Percentiles rank a stretch among this genome's conserved stretches.
Evolutionary conservation across 305 asterid species (phyloP).

Genomic region (Fraxinus baroniana): DNA sequence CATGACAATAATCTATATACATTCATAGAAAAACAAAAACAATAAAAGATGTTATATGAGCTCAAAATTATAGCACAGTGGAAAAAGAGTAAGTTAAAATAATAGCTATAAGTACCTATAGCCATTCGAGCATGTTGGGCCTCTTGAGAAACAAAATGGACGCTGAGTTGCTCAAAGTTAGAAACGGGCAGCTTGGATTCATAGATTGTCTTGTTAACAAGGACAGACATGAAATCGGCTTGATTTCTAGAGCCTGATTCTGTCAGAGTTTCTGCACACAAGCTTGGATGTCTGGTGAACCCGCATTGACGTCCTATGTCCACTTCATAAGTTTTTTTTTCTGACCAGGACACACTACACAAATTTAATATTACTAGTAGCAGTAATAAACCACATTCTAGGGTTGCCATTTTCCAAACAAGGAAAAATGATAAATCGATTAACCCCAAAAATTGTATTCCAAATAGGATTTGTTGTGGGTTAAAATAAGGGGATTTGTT

Average conservation of each 20-base stretch:
- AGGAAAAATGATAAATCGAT: neutral
- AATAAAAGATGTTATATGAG: neutral
- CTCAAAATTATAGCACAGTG: neutral
- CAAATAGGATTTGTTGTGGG: neutral
- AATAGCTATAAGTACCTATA: slow-evolving; percentile 33
- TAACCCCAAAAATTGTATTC: neutral
- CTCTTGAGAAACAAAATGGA: slow-evolving; percentile 48
- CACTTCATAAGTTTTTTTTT: slow-evolving; percentile 1
- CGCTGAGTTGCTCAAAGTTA: slow-evolving; percentile 38
- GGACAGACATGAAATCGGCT: slow-evolving; percentile 37
- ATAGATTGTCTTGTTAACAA: slow-evolving; percentile 47
- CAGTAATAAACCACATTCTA: slow-evolving; percentile 17
- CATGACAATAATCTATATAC: slow-evolving; percentile 31
- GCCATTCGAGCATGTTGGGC: slow-evolving; percentile 45
- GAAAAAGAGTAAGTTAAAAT: neutral
- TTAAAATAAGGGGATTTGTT: neutral
- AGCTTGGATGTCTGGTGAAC: slow-evolving; percentile 54
- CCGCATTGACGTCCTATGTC: slow-evolving; percentile 41
- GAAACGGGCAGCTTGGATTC: slow-evolving; percentile 44
- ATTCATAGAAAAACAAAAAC: neutral
- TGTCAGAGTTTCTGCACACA: slow-evolving; percentile 52
- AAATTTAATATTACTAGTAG: neutral
- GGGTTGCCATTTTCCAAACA: slow-evolving; percentile 32
- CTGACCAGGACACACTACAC: neutral
- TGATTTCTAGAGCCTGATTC: slow-evolving; percentile 25